Percentiles rank a stretch among this genome's conserved stretches.
Evolutionary conservation across 1,284 basidiomycete genomes (phyloP).

Genomic region (Jaminaea rosea): DNA sequence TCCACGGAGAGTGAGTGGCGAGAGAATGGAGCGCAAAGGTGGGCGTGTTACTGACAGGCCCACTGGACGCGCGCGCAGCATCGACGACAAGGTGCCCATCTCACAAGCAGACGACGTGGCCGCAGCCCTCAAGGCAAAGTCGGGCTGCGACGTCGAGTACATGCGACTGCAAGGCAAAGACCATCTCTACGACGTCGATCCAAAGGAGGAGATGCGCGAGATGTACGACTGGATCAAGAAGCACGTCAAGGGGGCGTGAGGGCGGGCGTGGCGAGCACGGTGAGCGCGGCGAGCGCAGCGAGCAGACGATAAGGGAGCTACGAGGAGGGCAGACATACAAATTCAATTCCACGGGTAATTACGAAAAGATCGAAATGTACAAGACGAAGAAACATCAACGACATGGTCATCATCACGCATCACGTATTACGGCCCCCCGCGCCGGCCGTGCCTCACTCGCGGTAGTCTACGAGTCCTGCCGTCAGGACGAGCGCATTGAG

Average conservation of each 20-base stretch:
- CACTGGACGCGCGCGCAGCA: conserved; percentile 4
- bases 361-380: no score
- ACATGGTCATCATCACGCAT: no score
- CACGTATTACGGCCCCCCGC: neutral
- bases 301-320: no score
- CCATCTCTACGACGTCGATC: conserved; percentile 22
- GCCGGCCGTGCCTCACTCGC: no score
- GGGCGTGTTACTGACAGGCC: neutral
- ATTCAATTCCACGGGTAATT: no score
- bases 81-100: conserved; percentile 32
- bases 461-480: conserved; percentile 39
- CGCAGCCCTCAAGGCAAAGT: conserved; percentile 15
- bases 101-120: conserved; percentile 24
- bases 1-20: conserved; percentile 21
- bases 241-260: no score
- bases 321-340: no score
- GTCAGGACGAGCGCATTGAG: conserved; percentile 20
- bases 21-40: neutral
- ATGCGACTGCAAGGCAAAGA: conserved; percentile 20
- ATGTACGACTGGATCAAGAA: conserved; percentile 27
- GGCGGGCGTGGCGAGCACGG: no score
- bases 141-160: conserved; percentile 9
- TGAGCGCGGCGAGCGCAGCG: no score
- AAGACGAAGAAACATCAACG: no score
- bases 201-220: conserved; percentile 12